phyloP scores from a whole-genome alignment of 352 stramenopile genomes.

The Pythium oligandrum region DNA sequence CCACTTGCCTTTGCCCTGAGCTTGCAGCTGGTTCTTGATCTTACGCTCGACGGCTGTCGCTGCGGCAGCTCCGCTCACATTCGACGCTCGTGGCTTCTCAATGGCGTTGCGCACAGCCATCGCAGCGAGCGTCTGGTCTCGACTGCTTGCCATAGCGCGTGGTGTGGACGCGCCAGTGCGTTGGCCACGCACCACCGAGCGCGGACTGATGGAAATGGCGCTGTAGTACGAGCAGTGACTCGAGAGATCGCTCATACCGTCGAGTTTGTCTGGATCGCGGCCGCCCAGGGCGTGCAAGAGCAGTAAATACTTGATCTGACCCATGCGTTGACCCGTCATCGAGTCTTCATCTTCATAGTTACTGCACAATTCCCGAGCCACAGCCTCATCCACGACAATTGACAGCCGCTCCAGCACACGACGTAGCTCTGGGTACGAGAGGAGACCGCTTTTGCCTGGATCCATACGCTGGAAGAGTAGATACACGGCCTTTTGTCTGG shows the following conservation, averaged over 20 bases:
- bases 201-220: slow-evolving; percentile 59
- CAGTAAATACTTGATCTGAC: slow-evolving; percentile 58
- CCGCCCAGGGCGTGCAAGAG: slow-evolving; percentile 57
- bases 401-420: slow-evolving; percentile 55
- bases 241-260: slow-evolving; percentile 58
- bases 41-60: slow-evolving; percentile 50
- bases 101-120: slow-evolving; percentile 47
- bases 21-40: slow-evolving; percentile 50
- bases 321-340: slow-evolving; percentile 27
- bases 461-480: slow-evolving; percentile 62
- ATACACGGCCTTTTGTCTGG: slow-evolving; percentile 49
- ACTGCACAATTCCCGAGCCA: slow-evolving; percentile 30
- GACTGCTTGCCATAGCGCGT: slow-evolving; percentile 7
- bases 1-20: slow-evolving; percentile 48
- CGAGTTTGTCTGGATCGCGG: slow-evolving; percentile 57
- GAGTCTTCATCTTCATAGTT: slow-evolving; percentile 60
- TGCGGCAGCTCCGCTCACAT: slow-evolving; percentile 24
- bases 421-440: slow-evolving; percentile 55
- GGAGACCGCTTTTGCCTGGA: slow-evolving; percentile 36
- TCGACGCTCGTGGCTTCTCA: slow-evolving; percentile 18
- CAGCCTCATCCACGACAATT: slow-evolving; percentile 35
- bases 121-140: slow-evolving; percentile 34
- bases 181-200: slow-evolving; percentile 21
- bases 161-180: background rate
- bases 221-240: slow-evolving; percentile 81